phyloP scores from a whole-genome alignment of 1,284 basidiomycete species.

The Rugosomyces carneus region DNA sequence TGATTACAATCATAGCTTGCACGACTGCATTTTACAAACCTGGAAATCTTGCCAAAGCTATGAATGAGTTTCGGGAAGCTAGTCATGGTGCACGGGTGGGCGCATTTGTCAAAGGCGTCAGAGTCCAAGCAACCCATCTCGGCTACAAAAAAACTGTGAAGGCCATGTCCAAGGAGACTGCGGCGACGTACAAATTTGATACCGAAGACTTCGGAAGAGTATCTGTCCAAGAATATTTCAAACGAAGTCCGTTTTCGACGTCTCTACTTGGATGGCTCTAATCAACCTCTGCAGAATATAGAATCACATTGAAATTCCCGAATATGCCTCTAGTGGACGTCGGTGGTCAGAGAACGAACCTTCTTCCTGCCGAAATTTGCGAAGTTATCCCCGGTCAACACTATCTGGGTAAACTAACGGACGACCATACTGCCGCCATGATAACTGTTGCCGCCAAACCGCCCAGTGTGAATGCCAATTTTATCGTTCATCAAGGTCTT shows the following conservation, averaged over 20 bases:
- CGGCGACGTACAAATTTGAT: slow-evolving; percentile 49
- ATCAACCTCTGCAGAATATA: slow-evolving; percentile 42
- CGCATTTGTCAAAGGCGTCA: slow-evolving; percentile 53
- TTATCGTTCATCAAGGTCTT: slow-evolving; percentile 54
- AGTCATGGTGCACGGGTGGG: slow-evolving; percentile 45
- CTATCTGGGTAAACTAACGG: slow-evolving; percentile 62
- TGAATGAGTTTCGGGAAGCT: slow-evolving; percentile 44
- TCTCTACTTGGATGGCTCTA: slow-evolving; percentile 6
- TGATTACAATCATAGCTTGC: slow-evolving; percentile 37
- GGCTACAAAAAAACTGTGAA: slow-evolving; percentile 59
- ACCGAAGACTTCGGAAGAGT: slow-evolving; percentile 43
- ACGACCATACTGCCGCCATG: slow-evolving; percentile 66
- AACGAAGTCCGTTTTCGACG: slow-evolving; percentile 38
- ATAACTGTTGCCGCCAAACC: slow-evolving; percentile 60
- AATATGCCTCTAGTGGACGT: slow-evolving; percentile 58
- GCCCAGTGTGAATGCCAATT: slow-evolving; percentile 57
- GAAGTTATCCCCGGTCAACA: slow-evolving; percentile 63
- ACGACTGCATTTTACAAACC: slow-evolving; percentile 71
- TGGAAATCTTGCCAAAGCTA: slow-evolving; percentile 55
- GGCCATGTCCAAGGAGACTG: slow-evolving; percentile 37
- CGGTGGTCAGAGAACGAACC: slow-evolving; percentile 45
- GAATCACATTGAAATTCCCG: slow-evolving; percentile 41
- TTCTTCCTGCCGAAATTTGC: slow-evolving; percentile 66
- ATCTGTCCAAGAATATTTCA: slow-evolving; percentile 61
- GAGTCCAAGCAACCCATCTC: slow-evolving; percentile 52